phyloP scores from a whole-genome alignment of 305 asterid genomes.

The Fraxinus floribunda region DNA sequence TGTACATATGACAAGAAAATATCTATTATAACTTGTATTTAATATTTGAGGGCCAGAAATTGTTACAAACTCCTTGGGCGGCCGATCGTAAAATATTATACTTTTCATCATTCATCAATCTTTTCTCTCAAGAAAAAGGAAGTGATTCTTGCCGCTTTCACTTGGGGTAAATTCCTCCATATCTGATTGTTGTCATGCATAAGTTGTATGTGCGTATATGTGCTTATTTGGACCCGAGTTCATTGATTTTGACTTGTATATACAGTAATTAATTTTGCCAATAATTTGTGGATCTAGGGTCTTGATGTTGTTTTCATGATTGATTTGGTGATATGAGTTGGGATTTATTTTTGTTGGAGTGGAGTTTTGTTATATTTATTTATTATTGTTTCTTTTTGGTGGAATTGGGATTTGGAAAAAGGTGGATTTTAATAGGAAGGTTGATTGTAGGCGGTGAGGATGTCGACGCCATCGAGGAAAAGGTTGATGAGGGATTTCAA shows the following conservation, averaged over 20 bases:
- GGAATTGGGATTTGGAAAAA: background rate
- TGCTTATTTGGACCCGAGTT: background rate
- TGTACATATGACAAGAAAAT: background rate
- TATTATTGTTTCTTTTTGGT: background rate
- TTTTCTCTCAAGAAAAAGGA: background rate
- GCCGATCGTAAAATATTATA: background rate
- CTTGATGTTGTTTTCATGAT: background rate
- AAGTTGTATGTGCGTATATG: background rate
- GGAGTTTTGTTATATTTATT: background rate
- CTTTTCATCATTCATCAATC: background rate
- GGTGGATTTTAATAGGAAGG: background rate
- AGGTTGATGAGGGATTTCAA: slow-evolving; percentile 33
- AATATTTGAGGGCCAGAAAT: background rate
- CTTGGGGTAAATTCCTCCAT: background rate
- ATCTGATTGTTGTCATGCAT: background rate
- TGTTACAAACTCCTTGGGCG: background rate
- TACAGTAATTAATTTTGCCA: background rate
- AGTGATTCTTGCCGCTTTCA: background rate
- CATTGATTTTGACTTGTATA: background rate
- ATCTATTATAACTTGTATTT: background rate
- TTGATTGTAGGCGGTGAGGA: slow-evolving; percentile 12
- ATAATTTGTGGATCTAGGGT: background rate
- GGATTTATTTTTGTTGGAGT: background rate
- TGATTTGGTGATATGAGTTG: background rate
- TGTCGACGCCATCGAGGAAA: slow-evolving; percentile 33